Evolutionary conservation across 2,329 filamentous ascomycete genomes (phyloP), one percentile per base, ranked within the genome.

Genomic region (Ilyonectria destructans): DNA sequence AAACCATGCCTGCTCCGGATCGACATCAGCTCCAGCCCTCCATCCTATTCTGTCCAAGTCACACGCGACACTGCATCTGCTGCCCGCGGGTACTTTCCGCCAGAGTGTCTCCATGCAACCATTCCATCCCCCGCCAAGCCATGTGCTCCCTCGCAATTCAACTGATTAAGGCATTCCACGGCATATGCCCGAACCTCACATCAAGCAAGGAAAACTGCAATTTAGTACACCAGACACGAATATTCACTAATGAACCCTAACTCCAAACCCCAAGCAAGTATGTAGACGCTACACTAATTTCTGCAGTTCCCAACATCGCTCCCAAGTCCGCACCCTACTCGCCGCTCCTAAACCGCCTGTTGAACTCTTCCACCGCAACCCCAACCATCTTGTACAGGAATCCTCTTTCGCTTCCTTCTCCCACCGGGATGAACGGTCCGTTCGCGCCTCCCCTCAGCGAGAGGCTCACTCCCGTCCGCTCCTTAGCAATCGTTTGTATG

Each of bases 401-500:
- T 1, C 86, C 85, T 48, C 90, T 82, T 33, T 88, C 87, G 62
- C 91, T 93, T 81, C 98, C 96, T 76, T 97, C 95, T n/a, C 91
- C 92, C 6, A 98, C 93, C 0, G 96, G 96, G 7, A 99, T 91
- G 78, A 98, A 99, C 2, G 96, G 96, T 0, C 96, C 96, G 79
- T 97, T 97, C 2, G 92, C 93, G 4, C 95, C 96, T 12, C 95
- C 96, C 74, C 97, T 93, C 72, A 98, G 84, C 54, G 93, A 92
- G 69, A 99, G 89, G 73, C 93, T 95, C 82, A 99, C 90, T 0
- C 96, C 97, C 0, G 96, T 99, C 59, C 96, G 87, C 86, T 99
- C 97, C 85, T 98, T 99, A 52, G 92, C 93, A 72, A 99, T 98
- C 0, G 95, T 98, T 85, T 98, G 95, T 21, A 99, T 90, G 79